Evolutionary conservation across 257 asterid genomes (phyloP).

Genomic region (Forsythia viridissima): DNA sequence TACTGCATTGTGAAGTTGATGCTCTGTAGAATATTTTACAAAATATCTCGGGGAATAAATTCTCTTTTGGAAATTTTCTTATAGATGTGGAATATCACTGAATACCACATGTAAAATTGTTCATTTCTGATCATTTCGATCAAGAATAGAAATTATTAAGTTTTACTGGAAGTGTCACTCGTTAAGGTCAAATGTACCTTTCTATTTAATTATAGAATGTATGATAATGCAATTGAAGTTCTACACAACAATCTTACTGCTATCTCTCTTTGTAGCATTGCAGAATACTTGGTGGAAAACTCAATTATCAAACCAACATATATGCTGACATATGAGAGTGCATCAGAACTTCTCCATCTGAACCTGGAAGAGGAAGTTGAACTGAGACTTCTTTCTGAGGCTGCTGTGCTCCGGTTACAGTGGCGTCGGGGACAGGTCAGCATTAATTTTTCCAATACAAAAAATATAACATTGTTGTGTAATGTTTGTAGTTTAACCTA

Average conservation of each 20-base stretch:
- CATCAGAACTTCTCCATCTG: conserved; percentile 89
- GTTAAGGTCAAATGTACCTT: conserved; percentile 11
- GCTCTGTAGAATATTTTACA: not conserved
- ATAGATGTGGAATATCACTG: not conserved
- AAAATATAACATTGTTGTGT: conserved; percentile 11
- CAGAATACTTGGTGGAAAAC: conserved; percentile 89
- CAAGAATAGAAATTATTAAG: not conserved
- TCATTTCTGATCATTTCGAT: conserved; percentile 13
- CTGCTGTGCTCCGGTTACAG: conserved; percentile 73
- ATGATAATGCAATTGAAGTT: not conserved
- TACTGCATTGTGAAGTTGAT: not conserved
- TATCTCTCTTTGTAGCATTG: conserved; percentile 60
- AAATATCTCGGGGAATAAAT: not conserved
- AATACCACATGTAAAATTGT: not conserved
- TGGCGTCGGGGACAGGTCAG: conserved; percentile 92
- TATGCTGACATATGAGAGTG: conserved; percentile 97
- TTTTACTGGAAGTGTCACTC: not conserved
- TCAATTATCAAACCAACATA: conserved; percentile 88
- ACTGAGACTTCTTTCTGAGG: conserved; percentile 83
- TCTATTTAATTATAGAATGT: conserved; percentile 1
- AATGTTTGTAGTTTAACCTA: conserved; percentile 9
- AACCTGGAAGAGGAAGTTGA: conserved; percentile 92
- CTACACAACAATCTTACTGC: conserved; percentile 28
- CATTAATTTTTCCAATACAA: conserved; percentile 20
- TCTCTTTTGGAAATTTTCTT: not conserved